These are phyloP conservation scores for Nidularia pulvinata DNA, from an alignment of 768 basidiomycete species.

Conservation along the genomic window DNA sequence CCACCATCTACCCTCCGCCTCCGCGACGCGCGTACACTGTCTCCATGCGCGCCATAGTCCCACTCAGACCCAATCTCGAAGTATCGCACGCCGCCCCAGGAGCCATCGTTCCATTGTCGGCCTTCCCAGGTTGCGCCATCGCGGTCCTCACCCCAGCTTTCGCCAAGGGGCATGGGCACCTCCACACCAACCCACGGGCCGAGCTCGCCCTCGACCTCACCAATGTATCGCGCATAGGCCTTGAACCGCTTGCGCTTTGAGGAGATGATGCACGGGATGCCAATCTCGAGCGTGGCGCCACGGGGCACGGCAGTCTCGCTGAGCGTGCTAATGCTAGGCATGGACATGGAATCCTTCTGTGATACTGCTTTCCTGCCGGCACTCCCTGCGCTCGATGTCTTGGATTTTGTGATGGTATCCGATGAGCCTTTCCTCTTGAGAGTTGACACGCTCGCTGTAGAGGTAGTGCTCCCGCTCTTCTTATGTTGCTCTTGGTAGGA, in stretches of 20 bases:
- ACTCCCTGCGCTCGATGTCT: slow-evolving; percentile 10
- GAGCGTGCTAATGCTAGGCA: background rate
- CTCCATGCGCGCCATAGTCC: slow-evolving; percentile 51
- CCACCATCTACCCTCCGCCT: slow-evolving; percentile 41
- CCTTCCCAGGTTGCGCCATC: slow-evolving; percentile 34
- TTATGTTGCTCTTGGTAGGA: slow-evolving; percentile 28
- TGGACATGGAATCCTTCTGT: background rate
- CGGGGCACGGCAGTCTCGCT: slow-evolving; percentile 25
- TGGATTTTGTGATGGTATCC: slow-evolving; percentile 41
- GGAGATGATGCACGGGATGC: slow-evolving; percentile 89
- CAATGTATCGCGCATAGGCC: slow-evolving; percentile 87
- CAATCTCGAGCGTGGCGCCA: slow-evolving; percentile 80
- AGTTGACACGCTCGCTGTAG: slow-evolving; percentile 39
- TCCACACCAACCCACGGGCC: slow-evolving; percentile 94
- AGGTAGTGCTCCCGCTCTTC: slow-evolving; percentile 43
- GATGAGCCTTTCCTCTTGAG: slow-evolving; percentile 37
- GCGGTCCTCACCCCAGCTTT: slow-evolving; percentile 43
- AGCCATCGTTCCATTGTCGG: slow-evolving; percentile 88
- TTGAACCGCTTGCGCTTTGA: slow-evolving; percentile 83
- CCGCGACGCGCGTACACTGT: slow-evolving; percentile 40
- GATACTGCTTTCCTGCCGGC: background rate
- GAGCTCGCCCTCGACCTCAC: slow-evolving; percentile 76
- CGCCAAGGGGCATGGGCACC: slow-evolving; percentile 58
- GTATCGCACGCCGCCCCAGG: slow-evolving; percentile 79
- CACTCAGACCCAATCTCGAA: slow-evolving; percentile 80